phyloP scores from a whole-genome alignment of 352 stramenopile species.

The Pythium phragmiticola region DNA sequence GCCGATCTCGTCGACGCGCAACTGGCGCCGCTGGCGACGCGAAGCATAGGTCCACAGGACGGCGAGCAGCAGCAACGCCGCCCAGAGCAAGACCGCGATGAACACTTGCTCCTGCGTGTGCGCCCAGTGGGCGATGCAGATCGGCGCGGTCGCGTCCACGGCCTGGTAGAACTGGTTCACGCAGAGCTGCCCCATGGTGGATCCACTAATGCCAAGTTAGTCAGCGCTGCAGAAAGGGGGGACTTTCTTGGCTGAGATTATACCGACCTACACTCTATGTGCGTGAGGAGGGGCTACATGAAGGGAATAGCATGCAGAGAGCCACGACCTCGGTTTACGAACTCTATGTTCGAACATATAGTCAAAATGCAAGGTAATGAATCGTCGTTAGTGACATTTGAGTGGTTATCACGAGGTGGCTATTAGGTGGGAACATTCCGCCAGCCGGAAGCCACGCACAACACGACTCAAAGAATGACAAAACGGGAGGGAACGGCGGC shows the following conservation, averaged over 20 bases:
- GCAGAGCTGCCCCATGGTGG: conserved; percentile 62
- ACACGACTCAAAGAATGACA: no score
- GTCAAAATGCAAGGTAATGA: not conserved
- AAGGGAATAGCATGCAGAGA: not conserved
- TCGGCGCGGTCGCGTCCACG: conserved; percentile 36
- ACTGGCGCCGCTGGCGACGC: conserved; percentile 45
- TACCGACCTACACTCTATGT: conserved; percentile 18
- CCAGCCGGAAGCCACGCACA: conserved; percentile 7
- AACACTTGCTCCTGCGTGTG: conserved; percentile 77
- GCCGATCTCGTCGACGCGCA: conserved; percentile 64
- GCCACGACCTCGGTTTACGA: conserved; percentile 10
- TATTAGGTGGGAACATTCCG: not conserved
- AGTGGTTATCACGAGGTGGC: not conserved
- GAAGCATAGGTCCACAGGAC: conserved; percentile 56
- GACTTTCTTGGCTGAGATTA: not conserved
- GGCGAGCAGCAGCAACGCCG: conserved; percentile 45
- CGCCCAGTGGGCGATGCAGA: conserved; percentile 69
- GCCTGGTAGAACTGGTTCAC: conserved; percentile 45
- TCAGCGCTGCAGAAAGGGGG: not conserved
- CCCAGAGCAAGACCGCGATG: conserved; percentile 48
- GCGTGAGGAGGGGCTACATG: not conserved
- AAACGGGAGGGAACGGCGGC: no score
- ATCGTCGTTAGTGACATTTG: not conserved
- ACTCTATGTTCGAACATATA: not conserved
- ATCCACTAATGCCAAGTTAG: no score